Evolutionary conservation across 139 green algal genomes (phyloP).

Genomic region (Coelastrella sp.): DNA sequence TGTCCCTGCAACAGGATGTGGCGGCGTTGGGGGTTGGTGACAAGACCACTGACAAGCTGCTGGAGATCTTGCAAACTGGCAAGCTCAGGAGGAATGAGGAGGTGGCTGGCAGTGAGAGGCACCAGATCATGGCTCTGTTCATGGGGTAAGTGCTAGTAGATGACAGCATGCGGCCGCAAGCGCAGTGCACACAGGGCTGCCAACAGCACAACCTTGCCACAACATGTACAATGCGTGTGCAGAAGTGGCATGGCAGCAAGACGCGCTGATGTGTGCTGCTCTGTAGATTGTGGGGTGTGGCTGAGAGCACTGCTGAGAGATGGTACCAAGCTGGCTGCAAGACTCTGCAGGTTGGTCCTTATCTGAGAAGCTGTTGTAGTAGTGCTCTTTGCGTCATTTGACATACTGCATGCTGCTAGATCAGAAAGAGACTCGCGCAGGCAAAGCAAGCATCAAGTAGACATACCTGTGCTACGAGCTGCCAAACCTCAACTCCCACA

Average conservation of each 20-base stretch:
- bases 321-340: conserved; percentile 55
- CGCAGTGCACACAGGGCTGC: neutral
- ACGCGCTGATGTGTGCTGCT: neutral
- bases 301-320: conserved; percentile 43
- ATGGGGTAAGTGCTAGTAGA: neutral
- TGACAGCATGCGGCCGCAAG: neutral
- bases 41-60: conserved; percentile 49
- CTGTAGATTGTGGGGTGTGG: conserved; percentile 56
- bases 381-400: too few relatives aligned
- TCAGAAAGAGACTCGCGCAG: too few relatives aligned
- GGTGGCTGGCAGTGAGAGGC: conserved; percentile 28
- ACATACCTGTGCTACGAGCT: conserved; percentile 7
- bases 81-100: conserved; percentile 41
- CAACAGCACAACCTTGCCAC: too few relatives aligned
- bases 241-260: neutral
- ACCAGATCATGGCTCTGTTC: conserved; percentile 36
- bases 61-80: conserved; percentile 56
- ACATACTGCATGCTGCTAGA: too few relatives aligned
- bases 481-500: neutral
- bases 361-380: neutral
- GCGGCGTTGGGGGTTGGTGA: conserved; percentile 42
- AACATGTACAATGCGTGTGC: neutral
- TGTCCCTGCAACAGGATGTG: conserved; percentile 35
- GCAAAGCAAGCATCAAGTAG: too few relatives aligned
- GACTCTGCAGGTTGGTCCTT: conserved; percentile 27